These are phyloP conservation scores for Grigorovia transvaalensis DNA, from an alignment of 805 yeast species.

Conservation along the genomic window DNA sequence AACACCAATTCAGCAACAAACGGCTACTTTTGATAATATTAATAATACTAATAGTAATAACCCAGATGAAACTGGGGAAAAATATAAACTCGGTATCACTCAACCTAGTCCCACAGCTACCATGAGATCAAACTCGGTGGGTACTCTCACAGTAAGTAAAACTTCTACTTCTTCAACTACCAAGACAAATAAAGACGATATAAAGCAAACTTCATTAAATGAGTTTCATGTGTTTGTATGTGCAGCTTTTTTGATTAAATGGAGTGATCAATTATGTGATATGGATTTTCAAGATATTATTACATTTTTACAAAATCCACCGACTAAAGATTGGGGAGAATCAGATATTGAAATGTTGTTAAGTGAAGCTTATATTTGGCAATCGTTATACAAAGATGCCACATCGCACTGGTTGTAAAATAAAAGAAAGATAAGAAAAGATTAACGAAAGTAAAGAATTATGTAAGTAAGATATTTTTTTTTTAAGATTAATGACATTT, in stretches of 20 bases:
- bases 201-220: slow-evolving; percentile 37
- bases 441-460: background rate
- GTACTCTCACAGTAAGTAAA: background rate
- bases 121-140: background rate
- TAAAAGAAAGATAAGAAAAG: no score
- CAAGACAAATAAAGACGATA: slow-evolving; percentile 3
- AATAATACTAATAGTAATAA: background rate
- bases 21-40: slow-evolving; percentile 11
- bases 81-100: slow-evolving; percentile 1
- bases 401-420: slow-evolving; percentile 60
- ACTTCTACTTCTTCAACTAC: slow-evolving; percentile 5
- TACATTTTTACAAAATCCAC: slow-evolving; percentile 83
- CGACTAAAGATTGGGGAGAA: slow-evolving; percentile 77
- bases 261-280: slow-evolving; percentile 63
- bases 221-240: slow-evolving; percentile 95
- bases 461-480: background rate
- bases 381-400: slow-evolving; percentile 80
- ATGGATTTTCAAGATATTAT: slow-evolving; percentile 94
- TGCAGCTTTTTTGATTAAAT: slow-evolving; percentile 87
- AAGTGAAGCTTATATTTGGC: slow-evolving; percentile 97
- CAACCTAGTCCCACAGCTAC: background rate
- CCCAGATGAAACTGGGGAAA: background rate
- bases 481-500: background rate
- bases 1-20: slow-evolving; percentile 15
- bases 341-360: slow-evolving; percentile 83